Evolutionary conservation across 495 filamentous ascomycete genomes (phyloP), one percentile per base, ranked within the genome.

Genomic region (Hyaloscypha finlandica): DNA sequence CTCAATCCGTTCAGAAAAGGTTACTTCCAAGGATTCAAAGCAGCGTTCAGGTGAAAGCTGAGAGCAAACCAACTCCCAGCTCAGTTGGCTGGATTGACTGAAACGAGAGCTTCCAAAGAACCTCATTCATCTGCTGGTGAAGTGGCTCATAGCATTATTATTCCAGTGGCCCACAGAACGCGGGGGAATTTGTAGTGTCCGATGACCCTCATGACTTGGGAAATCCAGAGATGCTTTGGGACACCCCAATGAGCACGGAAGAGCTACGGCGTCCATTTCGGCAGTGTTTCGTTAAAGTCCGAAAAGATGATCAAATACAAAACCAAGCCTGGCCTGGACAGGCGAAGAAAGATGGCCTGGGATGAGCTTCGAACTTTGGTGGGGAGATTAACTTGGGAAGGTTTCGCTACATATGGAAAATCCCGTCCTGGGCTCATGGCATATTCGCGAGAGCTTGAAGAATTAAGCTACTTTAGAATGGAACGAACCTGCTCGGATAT

Each of bases 1-100:
- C 77, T 96, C 59, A 96, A 96, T 72, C 81, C 85, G 11, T 96
- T 96, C 75, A 84, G 92, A 62, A 89, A 86, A 75, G 83, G 85
- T 72, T 89, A 88, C 68, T 89, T 89, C 66, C 63, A 80, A 67
- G 78, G 79, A 8, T 81, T 81, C 60, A 79, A 72, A 35, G 39
- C 69, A 20, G 64, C 61, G 14, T 61, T 61, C 22, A 61, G 20
- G 35, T 61, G 59, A 61, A 61, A 29, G 42, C 42, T 48, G 4
- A 16, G 16, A 4, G 4, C 11, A 48, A 4, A 48, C 9, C 42
- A 11, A 11, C 42, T 48, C 42, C 16, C 42, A 48, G 16, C 16
- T 48, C 42, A 48, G 16, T 19, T 48, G 42, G 1, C 16, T 19
- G 11, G 16, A 19, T 11, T 4, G 42, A 4, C 42, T 19, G 4